Evolutionary conservation across 2,329 filamentous ascomycete species (phyloP).

Genomic region (Saccharata proteae): DNA sequence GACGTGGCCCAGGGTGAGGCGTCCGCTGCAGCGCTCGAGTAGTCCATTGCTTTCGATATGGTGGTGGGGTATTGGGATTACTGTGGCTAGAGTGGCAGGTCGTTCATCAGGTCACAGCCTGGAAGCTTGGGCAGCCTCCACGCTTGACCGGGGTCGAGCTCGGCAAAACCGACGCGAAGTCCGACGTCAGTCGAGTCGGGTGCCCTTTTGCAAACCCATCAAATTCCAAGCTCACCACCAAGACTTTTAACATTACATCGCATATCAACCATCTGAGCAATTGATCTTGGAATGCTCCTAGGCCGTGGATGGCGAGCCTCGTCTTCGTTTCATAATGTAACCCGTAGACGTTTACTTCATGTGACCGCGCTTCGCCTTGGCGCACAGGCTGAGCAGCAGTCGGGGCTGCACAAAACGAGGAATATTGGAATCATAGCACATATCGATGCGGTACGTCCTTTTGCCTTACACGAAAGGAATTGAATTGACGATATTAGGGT

Average conservation of each 20-base stretch:
- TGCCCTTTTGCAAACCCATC: no score
- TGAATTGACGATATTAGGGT: slow-evolving; percentile 37
- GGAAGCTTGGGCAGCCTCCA: no score
- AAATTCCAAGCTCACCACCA: no score
- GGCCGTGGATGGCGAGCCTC: slow-evolving; percentile 5
- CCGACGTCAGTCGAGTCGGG: no score
- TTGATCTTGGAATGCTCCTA: slow-evolving; percentile 1
- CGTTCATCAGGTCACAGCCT: no score
- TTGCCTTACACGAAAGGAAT: neutral
- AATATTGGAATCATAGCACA: slow-evolving; percentile 99
- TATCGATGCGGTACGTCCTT: slow-evolving; percentile 68
- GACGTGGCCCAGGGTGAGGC: slow-evolving; percentile 54
- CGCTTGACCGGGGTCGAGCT: no score
- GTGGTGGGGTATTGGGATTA: no score
- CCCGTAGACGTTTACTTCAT: slow-evolving; percentile 1
- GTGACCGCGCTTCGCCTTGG: slow-evolving; percentile 1
- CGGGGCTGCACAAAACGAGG: slow-evolving; percentile 56
- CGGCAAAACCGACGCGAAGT: no score
- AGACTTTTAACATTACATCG: no score
- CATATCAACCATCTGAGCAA: no score
- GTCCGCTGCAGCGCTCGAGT: slow-evolving; percentile 44
- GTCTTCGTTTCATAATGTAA: slow-evolving; percentile 3
- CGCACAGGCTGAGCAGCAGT: slow-evolving; percentile 11
- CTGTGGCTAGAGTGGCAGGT: no score
- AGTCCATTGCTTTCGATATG: no score